Evolutionary conservation across 2,329 filamentous ascomycete genomes (phyloP).

Genomic region (Talaromyces rugulosus): DNA sequence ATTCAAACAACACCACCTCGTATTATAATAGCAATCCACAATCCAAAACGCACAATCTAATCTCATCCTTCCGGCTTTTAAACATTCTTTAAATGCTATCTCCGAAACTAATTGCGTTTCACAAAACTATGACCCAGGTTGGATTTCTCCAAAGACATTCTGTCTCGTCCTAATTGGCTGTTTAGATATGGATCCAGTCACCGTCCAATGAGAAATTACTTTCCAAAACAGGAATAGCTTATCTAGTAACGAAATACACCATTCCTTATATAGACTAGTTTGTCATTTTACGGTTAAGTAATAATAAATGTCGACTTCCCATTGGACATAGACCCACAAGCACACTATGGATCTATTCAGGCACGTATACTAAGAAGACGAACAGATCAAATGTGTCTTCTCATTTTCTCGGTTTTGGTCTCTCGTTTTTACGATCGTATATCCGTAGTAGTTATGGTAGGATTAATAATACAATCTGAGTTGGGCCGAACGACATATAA

Average conservation of each 20-base stretch:
- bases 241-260: background rate
- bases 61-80: background rate
- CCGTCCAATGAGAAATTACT: conserved; percentile 1
- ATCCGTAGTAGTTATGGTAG: background rate
- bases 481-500: background rate
- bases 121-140: background rate
- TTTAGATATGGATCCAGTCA: background rate
- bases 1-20: background rate
- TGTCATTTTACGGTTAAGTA: background rate
- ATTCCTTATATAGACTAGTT: background rate
- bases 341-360: background rate
- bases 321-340: background rate
- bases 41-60: background rate
- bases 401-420: background rate
- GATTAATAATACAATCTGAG: background rate
- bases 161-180: background rate
- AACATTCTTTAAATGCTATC: background rate
- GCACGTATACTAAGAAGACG: background rate
- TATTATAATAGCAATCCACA: background rate
- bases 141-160: no score
- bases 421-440: background rate
- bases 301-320: background rate
- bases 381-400: background rate
- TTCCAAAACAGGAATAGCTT: background rate
- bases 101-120: background rate